Percentiles rank a stretch among this genome's conserved stretches.
Conservation (phyloP, 208 protist genomes). For the Trypanosoma mega region DNA sequence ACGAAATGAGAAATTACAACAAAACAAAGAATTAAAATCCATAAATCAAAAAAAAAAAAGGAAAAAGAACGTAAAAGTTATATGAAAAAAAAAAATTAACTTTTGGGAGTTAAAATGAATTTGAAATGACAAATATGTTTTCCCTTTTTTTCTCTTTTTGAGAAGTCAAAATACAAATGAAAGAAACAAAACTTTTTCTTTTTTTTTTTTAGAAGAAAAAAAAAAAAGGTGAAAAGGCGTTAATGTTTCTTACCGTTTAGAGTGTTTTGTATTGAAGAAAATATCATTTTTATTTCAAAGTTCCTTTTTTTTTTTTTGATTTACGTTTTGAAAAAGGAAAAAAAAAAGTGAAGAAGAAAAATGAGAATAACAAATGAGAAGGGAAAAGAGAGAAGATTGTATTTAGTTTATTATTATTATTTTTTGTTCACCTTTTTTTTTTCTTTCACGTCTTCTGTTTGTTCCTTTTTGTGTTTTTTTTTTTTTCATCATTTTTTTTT, state of each 20-base stretch:
- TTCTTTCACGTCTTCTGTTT: background rate
- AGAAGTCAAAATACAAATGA: background rate
- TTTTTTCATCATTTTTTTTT: background rate
- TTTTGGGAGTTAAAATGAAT: background rate
- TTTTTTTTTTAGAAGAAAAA: constrained; percentile 17
- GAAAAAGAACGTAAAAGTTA: background rate
- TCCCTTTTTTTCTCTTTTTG: no score
- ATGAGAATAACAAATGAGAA: constrained; percentile 10
- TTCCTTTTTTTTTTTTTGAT: no score
- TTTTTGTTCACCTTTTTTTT: constrained; percentile 20
- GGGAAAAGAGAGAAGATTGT: background rate
- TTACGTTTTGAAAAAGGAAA: constrained; percentile 4
- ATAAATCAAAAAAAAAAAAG: background rate
- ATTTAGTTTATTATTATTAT: constrained; percentile 6
- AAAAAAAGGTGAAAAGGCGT: background rate
- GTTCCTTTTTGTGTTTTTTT: background rate
- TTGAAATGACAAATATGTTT: background rate
- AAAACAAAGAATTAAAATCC: background rate
- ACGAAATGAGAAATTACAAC: background rate
- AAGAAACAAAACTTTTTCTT: constrained; percentile 14
- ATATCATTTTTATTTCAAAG: no score
- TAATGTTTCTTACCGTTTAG: no score
- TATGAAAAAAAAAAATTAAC: background rate
- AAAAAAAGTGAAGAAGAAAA: constrained; percentile 28
- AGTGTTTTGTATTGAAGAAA: no score